Percentiles rank a stretch among this genome's conserved stretches.
These are phyloP conservation scores for Talinum fruticosum DNA, from an alignment of 148 eudicot genomes.

Conservation along the genomic window DNA sequence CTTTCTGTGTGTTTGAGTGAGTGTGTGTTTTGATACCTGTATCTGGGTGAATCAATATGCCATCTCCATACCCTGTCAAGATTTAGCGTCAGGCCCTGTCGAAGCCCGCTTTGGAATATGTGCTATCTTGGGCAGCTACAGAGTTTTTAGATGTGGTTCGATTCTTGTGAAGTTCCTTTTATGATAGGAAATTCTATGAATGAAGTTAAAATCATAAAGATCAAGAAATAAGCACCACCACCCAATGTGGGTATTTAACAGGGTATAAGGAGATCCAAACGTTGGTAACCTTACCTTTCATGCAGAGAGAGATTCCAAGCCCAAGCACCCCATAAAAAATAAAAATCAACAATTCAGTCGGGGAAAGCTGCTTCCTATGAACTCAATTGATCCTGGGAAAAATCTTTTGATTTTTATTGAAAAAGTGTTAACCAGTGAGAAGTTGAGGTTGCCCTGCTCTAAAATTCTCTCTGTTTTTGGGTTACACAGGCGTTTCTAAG, in stretches of 20 bases:
- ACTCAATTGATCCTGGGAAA: neutral
- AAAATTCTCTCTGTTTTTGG: neutral
- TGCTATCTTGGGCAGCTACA: constrained; percentile 1
- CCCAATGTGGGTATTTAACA: too few relatives aligned
- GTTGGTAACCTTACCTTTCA: too few relatives aligned
- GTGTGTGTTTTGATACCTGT: neutral
- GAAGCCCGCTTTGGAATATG: neutral
- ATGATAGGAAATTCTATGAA: too few relatives aligned
- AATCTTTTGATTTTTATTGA: too few relatives aligned
- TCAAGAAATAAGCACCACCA: too few relatives aligned
- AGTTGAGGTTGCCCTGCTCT: neutral
- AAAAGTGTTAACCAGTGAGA: neutral
- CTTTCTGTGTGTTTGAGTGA: neutral
- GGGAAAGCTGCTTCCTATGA: neutral
- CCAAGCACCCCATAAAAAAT: too few relatives aligned
- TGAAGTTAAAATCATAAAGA: too few relatives aligned
- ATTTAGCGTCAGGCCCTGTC: neutral
- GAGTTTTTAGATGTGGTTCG: neutral
- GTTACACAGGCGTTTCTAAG: neutral
- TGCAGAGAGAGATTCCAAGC: too few relatives aligned
- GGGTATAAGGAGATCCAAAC: too few relatives aligned
- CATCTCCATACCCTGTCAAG: too few relatives aligned
- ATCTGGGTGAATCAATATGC: too few relatives aligned
- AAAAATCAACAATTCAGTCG: too few relatives aligned
- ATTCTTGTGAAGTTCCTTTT: neutral